These are phyloP conservation scores for Cladorrhinum samala DNA, from an alignment of 495 filamentous ascomycete species.

Conservation along the genomic window DNA sequence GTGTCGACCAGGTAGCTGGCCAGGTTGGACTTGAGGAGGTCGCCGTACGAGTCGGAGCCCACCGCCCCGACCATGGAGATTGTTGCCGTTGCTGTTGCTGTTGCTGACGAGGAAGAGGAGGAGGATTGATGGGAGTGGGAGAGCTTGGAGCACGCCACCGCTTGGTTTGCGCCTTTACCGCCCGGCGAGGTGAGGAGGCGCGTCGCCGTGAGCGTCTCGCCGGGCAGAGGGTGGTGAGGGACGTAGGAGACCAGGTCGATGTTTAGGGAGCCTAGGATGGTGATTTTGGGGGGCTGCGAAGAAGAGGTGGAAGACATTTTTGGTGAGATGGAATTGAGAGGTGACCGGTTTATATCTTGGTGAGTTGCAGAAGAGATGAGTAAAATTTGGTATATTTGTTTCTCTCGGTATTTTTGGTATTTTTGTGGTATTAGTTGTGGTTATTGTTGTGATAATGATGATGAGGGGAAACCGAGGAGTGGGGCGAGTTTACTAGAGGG, in stretches of 20 bases:
- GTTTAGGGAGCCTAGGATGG: slow-evolving; percentile 88
- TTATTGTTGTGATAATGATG: no score
- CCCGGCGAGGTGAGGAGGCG: slow-evolving; percentile 75
- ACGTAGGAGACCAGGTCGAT: slow-evolving; percentile 85
- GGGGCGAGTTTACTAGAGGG: no score
- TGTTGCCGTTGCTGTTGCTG: no score
- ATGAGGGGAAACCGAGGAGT: no score
- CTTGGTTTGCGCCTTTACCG: slow-evolving; percentile 96
- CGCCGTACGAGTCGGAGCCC: slow-evolving; percentile 62
- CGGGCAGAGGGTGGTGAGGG: slow-evolving; percentile 69
- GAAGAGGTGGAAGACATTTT: no score
- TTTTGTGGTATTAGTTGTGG: no score
- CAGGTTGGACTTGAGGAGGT: slow-evolving; percentile 45
- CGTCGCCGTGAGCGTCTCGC: slow-evolving; percentile 81
- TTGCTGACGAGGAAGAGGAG: slow-evolving; percentile 19
- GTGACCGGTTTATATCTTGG: no score
- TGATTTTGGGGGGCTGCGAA: slow-evolving; percentile 51
- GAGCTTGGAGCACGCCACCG: slow-evolving; percentile 62
- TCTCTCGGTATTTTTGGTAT: no score
- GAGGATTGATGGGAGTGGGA: slow-evolving; percentile 1
- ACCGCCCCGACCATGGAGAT: slow-evolving; percentile 83
- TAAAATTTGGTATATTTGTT: no score
- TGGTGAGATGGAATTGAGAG: no score
- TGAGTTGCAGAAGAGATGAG: no score
- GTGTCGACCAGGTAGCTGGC: slow-evolving; percentile 57